Conservation (phyloP, 2,329 filamentous ascomycete genomes). For the Penicillium sp. region DNA sequence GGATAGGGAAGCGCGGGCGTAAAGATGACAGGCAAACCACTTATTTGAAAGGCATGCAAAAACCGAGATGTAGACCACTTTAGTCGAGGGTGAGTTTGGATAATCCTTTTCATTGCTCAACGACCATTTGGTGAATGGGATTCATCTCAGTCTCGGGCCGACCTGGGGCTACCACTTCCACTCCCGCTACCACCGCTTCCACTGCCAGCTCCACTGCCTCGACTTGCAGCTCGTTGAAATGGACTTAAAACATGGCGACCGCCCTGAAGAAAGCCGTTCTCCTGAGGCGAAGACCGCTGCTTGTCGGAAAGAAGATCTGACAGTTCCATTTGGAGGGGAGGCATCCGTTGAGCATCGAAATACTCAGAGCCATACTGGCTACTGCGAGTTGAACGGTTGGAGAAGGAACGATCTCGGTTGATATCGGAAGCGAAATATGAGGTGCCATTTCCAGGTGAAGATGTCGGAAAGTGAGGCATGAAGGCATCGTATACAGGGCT, state of each 20-base stretch:
- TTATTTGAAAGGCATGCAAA: slow-evolving; percentile 3
- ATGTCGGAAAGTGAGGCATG: slow-evolving; percentile 36
- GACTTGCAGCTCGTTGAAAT: slow-evolving; percentile 49
- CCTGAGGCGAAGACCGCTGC: slow-evolving; percentile 36
- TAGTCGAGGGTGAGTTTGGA: neutral
- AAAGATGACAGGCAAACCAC: slow-evolving; percentile 9
- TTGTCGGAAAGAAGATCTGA: slow-evolving; percentile 37
- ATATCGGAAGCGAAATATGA: slow-evolving; percentile 39
- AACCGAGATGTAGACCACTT: slow-evolving; percentile 8
- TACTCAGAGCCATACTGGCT: slow-evolving; percentile 42
- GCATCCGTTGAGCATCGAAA: slow-evolving; percentile 34
- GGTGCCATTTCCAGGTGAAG: slow-evolving; percentile 36
- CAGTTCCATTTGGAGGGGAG: slow-evolving; percentile 36
- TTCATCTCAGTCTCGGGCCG: slow-evolving; percentile 37
- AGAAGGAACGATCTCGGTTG: slow-evolving; percentile 46
- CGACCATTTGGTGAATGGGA: neutral
- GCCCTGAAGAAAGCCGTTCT: slow-evolving; percentile 39
- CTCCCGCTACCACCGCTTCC: slow-evolving; percentile 45
- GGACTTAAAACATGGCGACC: slow-evolving; percentile 42
- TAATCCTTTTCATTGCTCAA: neutral
- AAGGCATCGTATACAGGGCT: slow-evolving; percentile 40
- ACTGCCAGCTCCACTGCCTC: slow-evolving; percentile 54
- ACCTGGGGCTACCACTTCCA: slow-evolving; percentile 46
- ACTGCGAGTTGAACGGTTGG: slow-evolving; percentile 45
- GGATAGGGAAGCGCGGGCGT: slow-evolving; percentile 13